These are phyloP conservation scores for Amphibolis antarctica DNA, from an alignment of 106 monocot genomes.

Conservation along the genomic window DNA sequence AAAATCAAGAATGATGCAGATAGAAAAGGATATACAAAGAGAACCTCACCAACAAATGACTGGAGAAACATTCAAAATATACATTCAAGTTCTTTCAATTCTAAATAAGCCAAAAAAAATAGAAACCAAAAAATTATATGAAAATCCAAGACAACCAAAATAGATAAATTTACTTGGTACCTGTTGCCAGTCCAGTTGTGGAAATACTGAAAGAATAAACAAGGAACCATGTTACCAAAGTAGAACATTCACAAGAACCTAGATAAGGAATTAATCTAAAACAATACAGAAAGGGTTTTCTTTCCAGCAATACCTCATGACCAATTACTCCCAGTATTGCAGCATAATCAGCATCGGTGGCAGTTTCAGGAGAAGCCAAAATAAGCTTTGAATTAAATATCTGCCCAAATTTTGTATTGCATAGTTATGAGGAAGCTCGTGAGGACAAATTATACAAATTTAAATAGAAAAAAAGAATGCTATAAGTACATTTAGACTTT, in stretches of 20 bases:
- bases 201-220: constrained; percentile 68
- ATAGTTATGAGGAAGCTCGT: not conserved
- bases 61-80: not conserved
- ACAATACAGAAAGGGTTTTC: not conserved
- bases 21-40: not conserved
- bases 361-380: constrained; percentile 95
- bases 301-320: constrained; percentile 57
- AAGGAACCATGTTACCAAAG: constrained; percentile 9
- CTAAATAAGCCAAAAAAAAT: not conserved
- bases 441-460: not conserved
- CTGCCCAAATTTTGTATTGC: constrained; percentile 23
- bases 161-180: constrained; percentile 11
- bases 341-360: constrained; percentile 95
- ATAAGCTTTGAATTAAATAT: constrained; percentile 96
- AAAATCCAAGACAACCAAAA: too few species aligned
- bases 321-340: constrained; percentile 95
- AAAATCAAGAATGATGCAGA: not conserved
- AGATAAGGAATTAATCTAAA: not conserved
- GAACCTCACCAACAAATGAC: not conserved
- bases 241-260: not conserved
- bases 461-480: not conserved
- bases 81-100: not conserved
- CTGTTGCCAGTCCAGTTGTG: constrained; percentile 99
- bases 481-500: constrained; percentile 81
- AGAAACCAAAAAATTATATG: not conserved